phyloP scores from a whole-genome alignment of 2,329 filamentous ascomycete genomes.

The Colletotrichum sansevieriae region DNA sequence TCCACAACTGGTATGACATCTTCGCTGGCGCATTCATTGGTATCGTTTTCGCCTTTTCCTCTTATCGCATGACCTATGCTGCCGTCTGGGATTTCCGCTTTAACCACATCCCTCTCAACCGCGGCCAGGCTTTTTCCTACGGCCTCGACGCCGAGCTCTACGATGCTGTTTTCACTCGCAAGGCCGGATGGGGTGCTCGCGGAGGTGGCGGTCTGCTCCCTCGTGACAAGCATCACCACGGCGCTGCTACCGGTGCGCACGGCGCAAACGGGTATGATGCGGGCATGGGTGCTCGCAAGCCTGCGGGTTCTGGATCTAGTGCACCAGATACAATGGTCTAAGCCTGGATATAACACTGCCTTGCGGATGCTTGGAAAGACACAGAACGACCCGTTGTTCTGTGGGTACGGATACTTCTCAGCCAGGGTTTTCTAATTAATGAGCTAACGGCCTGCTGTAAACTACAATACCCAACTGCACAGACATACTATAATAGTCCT shows the following conservation, averaged over 20 bases:
- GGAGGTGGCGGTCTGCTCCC: slow-evolving; percentile 41
- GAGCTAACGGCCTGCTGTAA: slow-evolving; percentile 5
- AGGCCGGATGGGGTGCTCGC: slow-evolving; percentile 68
- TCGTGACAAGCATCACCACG: slow-evolving; percentile 44
- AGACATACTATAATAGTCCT: not conserved
- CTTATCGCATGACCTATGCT: slow-evolving; percentile 77
- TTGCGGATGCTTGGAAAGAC: too few species aligned
- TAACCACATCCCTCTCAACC: slow-evolving; percentile 74
- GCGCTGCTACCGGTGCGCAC: slow-evolving; percentile 17
- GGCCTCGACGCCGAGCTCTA: slow-evolving; percentile 60
- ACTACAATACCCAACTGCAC: not conserved
- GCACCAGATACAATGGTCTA: slow-evolving; percentile 34
- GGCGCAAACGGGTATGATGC: not conserved
- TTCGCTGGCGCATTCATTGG: slow-evolving; percentile 75
- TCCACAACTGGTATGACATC: slow-evolving; percentile 83
- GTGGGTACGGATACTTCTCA: too few species aligned
- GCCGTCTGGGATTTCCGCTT: slow-evolving; percentile 76
- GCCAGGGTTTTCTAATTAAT: not conserved
- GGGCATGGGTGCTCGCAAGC: slow-evolving; percentile 30
- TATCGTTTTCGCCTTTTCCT: slow-evolving; percentile 72
- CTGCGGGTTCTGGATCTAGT: slow-evolving; percentile 28
- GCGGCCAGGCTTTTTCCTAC: slow-evolving; percentile 68
- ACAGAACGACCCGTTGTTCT: too few species aligned
- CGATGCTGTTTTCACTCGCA: slow-evolving; percentile 69
- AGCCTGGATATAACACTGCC: not conserved